These are phyloP conservation scores for Haberlea rhodopensis DNA, from an alignment of 257 asterid genomes.

Conservation along the genomic window DNA sequence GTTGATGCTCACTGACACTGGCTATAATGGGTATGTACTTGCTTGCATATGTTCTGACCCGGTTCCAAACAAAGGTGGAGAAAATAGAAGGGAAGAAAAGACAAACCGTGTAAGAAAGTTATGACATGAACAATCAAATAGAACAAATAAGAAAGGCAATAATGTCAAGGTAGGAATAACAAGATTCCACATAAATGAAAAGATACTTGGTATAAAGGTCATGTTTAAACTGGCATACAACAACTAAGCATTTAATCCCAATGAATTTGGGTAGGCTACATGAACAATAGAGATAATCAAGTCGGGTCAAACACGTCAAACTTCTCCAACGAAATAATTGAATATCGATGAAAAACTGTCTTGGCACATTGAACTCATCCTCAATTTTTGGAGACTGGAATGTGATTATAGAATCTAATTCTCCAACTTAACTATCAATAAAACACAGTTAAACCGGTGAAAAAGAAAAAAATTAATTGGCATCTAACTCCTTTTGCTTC, in stretches of 20 bases:
- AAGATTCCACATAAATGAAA: conserved; percentile 11
- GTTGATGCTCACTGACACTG: conserved; percentile 98
- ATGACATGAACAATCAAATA: conserved; percentile 1
- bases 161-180: conserved; percentile 5
- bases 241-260: too few relatives aligned
- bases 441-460: background rate
- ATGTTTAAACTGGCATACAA: background rate
- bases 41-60: conserved; percentile 96
- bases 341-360: background rate
- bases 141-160: conserved; percentile 14
- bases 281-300: too few relatives aligned
- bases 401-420: conserved; percentile 2
- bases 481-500: conserved; percentile 1
- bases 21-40: conserved; percentile 99
- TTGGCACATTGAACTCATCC: background rate
- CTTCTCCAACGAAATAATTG: conserved; percentile 3
- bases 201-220: background rate
- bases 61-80: conserved; percentile 22
- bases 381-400: conserved; percentile 19
- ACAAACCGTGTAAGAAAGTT: conserved; percentile 29
- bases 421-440: background rate
- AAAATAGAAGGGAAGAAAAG: too few relatives aligned
- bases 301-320: too few relatives aligned
- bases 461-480: conserved; percentile 2
- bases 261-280: too few relatives aligned